These are phyloP conservation scores for Fraxinus paxiana DNA, from an alignment of 305 asterid genomes.

Conservation along the genomic window DNA sequence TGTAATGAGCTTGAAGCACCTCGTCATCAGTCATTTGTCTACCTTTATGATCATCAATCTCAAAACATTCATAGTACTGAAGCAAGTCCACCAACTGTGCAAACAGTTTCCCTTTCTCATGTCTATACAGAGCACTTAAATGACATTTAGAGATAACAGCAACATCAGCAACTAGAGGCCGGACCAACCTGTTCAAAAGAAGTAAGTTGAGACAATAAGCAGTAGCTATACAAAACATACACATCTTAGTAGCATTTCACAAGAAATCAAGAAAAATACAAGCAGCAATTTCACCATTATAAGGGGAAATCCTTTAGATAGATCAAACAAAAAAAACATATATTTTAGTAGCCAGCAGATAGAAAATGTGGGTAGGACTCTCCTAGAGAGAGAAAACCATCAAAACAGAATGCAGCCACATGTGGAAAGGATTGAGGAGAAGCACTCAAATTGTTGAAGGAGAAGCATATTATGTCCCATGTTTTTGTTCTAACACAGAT, in stretches of 20 bases:
- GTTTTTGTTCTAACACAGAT: background rate
- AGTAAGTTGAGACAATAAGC: constrained; percentile 9
- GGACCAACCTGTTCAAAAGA: constrained; percentile 55
- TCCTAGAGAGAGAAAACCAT: background rate
- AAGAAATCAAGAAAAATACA: background rate
- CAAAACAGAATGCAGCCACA: background rate
- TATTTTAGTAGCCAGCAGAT: background rate
- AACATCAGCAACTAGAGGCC: constrained; percentile 93
- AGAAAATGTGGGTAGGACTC: background rate
- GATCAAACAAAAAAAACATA: background rate
- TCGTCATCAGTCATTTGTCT: constrained; percentile 98
- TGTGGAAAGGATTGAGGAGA: background rate
- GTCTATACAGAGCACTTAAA: constrained; percentile 79
- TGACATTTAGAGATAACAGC: constrained; percentile 95
- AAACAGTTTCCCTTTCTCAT: constrained; percentile 86
- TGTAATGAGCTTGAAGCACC: constrained; percentile 87
- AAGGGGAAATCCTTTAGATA: background rate
- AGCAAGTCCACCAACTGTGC: constrained; percentile 94
- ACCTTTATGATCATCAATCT: constrained; percentile 89
- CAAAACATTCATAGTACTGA: constrained; percentile 91
- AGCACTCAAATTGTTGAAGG: background rate
- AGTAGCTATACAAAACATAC: constrained; percentile 5
- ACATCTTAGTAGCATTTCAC: background rate
- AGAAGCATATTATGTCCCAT: background rate
- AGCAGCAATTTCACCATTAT: background rate